Base-by-base conservation (phyloP, 805 yeast species). In the Wickerhamomyces bisporus region DNA sequence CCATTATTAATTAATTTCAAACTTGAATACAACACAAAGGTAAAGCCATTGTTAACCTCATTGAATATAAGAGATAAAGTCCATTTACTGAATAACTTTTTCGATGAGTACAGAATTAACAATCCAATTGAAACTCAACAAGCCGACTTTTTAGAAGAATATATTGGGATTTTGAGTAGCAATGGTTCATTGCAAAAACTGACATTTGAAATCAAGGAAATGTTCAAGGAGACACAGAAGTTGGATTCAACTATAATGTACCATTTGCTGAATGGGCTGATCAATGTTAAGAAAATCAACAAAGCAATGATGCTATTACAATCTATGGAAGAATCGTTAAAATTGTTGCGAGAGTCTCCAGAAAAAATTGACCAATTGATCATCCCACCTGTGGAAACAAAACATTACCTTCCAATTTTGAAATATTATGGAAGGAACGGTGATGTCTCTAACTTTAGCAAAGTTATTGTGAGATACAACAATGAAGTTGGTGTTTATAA, bases 321-420 rank as follows among this genome's bases (percentile, higher is more conserved):
- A 2, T 50, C 57, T 30, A 47, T 69, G 60, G 67, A 62, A 32
- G 28, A 57, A 5, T 40, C 51, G 2, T 23, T 32, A 5, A 25
- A 42, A 23, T 47, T 45, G 3, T 14, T 5, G 14, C 5, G 43
- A 3, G 33, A 36, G 6, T 53, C 54, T 1, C 41, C 57, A 6
- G 30, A 31, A 6, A 13, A 13, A 5, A 28, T 26, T 17, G 37
- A 38, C 5, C 36, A 44, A 8, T 30, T 38, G 10, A 31, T 50
- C 9, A 53, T 64, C 26, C 68, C 74, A 3, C 55, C 65, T 2
- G 66, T 65, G 0, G 62, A 60, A 28, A 54, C 75, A 0, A 66
- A 66, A 41, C 63, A 66, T 31, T 73, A 70, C 39, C 51, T 68
- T 2, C 57, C 63, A 9, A 60, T 72, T 36, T 50, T 69, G 8